Evolutionary conservation across 345 rosid genomes (phyloP).

Genomic region (Kernera saxatilis): DNA sequence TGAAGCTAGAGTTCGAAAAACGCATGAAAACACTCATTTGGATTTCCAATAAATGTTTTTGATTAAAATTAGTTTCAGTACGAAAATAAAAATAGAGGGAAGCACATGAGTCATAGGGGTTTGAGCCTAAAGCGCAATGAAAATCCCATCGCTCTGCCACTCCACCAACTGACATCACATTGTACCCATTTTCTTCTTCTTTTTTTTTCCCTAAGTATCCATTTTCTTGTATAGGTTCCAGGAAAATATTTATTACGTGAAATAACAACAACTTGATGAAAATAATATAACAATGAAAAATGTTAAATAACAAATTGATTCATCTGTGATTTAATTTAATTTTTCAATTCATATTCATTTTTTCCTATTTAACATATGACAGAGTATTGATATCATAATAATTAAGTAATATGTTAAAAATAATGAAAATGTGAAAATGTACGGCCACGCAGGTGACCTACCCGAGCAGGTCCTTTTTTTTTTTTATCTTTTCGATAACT

Average conservation of each 20-base stretch:
- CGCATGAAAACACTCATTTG: neutral
- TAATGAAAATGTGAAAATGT: neutral
- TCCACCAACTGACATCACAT: constrained; percentile 34
- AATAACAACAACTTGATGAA: neutral
- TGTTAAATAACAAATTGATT: neutral
- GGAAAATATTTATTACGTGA: neutral
- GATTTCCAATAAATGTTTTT: neutral
- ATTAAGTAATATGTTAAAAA: neutral
- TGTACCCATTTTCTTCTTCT: constrained; percentile 3
- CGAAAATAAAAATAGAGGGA: constrained; percentile 11
- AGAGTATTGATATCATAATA: neutral
- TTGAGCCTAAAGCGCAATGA: constrained; percentile 27
- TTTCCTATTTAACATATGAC: neutral
- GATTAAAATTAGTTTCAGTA: neutral
- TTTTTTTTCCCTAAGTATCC: neutral
- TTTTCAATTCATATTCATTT: neutral
- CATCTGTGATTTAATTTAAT: neutral
- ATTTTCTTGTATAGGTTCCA: neutral
- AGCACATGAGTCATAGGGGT: constrained; percentile 33
- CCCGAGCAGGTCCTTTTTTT: constrained; percentile 3
- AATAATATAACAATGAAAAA: neutral
- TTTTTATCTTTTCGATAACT: constrained; percentile 25
- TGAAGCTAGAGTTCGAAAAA: neutral
- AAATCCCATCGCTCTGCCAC: constrained; percentile 31
- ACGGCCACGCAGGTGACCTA: constrained; percentile 20